Conservation (phyloP, 805 yeast species). For the Kodamaea kakaduensis region DNA sequence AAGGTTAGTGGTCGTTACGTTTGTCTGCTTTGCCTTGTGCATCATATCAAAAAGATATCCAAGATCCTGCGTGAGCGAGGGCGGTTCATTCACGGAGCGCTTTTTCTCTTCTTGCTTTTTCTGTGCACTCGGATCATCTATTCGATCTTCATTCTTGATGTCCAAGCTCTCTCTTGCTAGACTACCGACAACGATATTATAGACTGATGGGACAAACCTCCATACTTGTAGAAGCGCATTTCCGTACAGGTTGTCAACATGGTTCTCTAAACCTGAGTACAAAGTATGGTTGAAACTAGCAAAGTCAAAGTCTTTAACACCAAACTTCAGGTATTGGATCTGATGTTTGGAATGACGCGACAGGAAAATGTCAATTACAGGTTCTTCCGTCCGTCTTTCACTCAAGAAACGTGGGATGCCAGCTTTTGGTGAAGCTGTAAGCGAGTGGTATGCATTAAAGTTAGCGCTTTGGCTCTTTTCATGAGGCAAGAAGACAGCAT, state of each 20-base stretch:
- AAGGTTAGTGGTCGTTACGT: slow-evolving; percentile 77
- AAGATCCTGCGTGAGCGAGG: slow-evolving; percentile 68
- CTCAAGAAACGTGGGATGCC: slow-evolving; percentile 59
- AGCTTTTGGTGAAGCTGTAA: slow-evolving; percentile 56
- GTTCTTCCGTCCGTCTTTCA: slow-evolving; percentile 30
- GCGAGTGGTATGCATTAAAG: slow-evolving; percentile 44
- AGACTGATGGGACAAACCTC: slow-evolving; percentile 70
- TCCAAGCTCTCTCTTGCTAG: slow-evolving; percentile 32
- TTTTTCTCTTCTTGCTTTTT: too few species aligned
- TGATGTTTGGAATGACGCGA: slow-evolving; percentile 60
- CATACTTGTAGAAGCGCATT: slow-evolving; percentile 79
- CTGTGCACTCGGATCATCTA: too few species aligned
- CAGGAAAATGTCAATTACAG: slow-evolving; percentile 7
- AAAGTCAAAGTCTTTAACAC: slow-evolving; percentile 92
- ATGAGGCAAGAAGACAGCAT: neutral
- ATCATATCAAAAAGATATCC: slow-evolving; percentile 93
- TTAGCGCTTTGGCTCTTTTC: neutral
- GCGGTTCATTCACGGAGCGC: too few species aligned
- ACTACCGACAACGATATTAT: slow-evolving; percentile 56
- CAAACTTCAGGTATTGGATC: slow-evolving; percentile 82
- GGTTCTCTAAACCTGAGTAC: slow-evolving; percentile 82
- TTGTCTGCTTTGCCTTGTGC: slow-evolving; percentile 66
- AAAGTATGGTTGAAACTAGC: slow-evolving; percentile 71
- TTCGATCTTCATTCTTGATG: too few species aligned
- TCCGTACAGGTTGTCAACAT: slow-evolving; percentile 65